Evolutionary conservation across 805 yeast genomes (phyloP), one percentile per base, ranked within the genome.

Genomic region (Kodamaea kakaduensis): DNA sequence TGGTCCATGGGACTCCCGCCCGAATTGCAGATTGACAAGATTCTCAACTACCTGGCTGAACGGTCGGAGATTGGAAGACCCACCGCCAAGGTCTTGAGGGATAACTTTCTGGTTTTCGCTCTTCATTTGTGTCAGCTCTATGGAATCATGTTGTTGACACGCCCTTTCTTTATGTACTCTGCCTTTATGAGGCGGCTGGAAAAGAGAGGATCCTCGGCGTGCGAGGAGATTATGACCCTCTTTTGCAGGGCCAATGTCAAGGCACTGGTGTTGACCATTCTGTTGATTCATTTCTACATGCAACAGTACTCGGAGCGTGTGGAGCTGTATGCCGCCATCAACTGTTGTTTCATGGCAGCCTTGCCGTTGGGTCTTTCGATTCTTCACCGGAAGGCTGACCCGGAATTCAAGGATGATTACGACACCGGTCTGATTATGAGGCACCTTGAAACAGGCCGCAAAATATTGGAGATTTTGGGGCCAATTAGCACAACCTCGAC

Each of bases 161-260:
- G 69, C 13, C 73, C 75, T 5, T 67, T 67, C 38, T 64, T 64
- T 47, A 58, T 64, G 44, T 63, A 55, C 41, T 38, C 51, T 22
- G 49, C 59, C 12, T 37, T 42, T 25, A 35, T 26, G 19, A 32
- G 31, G 24, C 18, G 19, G 21, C 31, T 22, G 16, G 22, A 20
- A 9, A 35, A 17, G 15, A n/a, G 14, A 21, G 28, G 48, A 43
- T 32, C 37, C 44, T 29, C 33, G 36, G 29, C 47, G 38, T 31
- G 31, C 15, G 33, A 42, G 19, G 31, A 38, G 7, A 31, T 44
- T 2, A 43, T 54, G 30, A 28, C 24, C 9, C 47, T 46, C 20
- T 64, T 65, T 35, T 59, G 62, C 38, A 56, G 56, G 12, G 56
- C 68, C 1, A 59, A 67, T 41, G 54, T 60, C 27, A 64, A 60